Evolutionary conservation across 768 basidiomycete genomes (phyloP).

Genomic region (Austroboletus eburneus): DNA sequence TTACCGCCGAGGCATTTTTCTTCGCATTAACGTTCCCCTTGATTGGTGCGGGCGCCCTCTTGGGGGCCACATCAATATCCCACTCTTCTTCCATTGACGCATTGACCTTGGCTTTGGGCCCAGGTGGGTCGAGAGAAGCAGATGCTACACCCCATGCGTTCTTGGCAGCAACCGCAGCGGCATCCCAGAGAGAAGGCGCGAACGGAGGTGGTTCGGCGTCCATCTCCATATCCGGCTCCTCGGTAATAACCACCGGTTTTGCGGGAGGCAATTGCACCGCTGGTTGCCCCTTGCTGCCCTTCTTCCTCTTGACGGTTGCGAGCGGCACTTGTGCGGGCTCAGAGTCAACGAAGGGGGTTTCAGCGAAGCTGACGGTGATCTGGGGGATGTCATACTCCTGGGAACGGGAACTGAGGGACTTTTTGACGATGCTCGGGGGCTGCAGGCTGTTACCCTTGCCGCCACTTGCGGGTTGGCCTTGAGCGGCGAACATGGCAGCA

Average conservation of each 20-base stretch:
- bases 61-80: background rate
- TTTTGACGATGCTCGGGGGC: slow-evolving; percentile 24
- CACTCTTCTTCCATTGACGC: slow-evolving; percentile 9
- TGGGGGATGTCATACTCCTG: slow-evolving; percentile 26
- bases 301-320: slow-evolving; percentile 18
- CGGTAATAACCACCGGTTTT: slow-evolving; percentile 14
- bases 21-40: slow-evolving; percentile 11
- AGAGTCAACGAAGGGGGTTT: background rate
- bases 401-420: slow-evolving; percentile 23
- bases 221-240: slow-evolving; percentile 14
- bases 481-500: slow-evolving; percentile 12
- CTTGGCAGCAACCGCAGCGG: slow-evolving; percentile 10
- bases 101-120: slow-evolving; percentile 5
- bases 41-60: slow-evolving; percentile 1
- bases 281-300: slow-evolving; percentile 22
- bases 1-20: slow-evolving; percentile 7
- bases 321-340: slow-evolving; percentile 11
- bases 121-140: background rate
- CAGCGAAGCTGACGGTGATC: slow-evolving; percentile 25
- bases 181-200: slow-evolving; percentile 16
- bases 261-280: slow-evolving; percentile 7
- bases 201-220: slow-evolving; percentile 21
- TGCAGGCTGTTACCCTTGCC: slow-evolving; percentile 10
- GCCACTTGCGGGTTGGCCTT: slow-evolving; percentile 4
- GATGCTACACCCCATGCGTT: slow-evolving; percentile 8